Evolutionary conservation across 2,329 filamentous ascomycete species (phyloP).

Genomic region (Xylariaceae sp.): DNA sequence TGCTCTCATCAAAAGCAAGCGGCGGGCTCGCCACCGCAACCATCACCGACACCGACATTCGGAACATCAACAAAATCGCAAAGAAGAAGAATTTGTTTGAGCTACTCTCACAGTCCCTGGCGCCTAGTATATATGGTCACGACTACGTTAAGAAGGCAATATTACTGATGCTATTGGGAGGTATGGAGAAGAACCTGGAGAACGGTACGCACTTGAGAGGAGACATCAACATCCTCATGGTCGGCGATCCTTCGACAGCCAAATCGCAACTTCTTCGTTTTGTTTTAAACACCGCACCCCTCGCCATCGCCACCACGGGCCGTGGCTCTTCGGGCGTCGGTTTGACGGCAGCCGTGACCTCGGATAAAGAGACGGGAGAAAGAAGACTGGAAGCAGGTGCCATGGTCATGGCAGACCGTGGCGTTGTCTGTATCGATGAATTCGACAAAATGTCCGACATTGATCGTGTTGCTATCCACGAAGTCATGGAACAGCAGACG

Average conservation of each 20-base stretch:
- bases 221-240: constrained; percentile 99
- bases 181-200: constrained; percentile 97
- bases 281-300: constrained; percentile 91
- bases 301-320: constrained; percentile 96
- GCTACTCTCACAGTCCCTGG: constrained; percentile 86
- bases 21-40: constrained; percentile 87
- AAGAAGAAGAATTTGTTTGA: constrained; percentile 95
- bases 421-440: constrained; percentile 98
- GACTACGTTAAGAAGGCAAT: constrained; percentile 98
- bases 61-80: constrained; percentile 96
- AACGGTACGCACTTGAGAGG: constrained; percentile 97
- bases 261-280: constrained; percentile 98
- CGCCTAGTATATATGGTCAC: constrained; percentile 94
- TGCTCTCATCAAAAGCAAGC: constrained; percentile 92
- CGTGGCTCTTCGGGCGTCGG: constrained; percentile 95
- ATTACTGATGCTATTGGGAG: constrained; percentile 87
- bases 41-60: constrained; percentile 94
- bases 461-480: constrained; percentile 96
- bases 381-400: constrained; percentile 92
- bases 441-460: constrained; percentile 99
- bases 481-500: constrained; percentile 99
- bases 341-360: constrained; percentile 93
- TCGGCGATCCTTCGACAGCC: constrained; percentile 95
- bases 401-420: constrained; percentile 96
- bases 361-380: constrained; percentile 96